Evolutionary conservation across 2,329 filamentous ascomycete genomes (phyloP).

Genomic region (Ceratocystis variospora): DNA sequence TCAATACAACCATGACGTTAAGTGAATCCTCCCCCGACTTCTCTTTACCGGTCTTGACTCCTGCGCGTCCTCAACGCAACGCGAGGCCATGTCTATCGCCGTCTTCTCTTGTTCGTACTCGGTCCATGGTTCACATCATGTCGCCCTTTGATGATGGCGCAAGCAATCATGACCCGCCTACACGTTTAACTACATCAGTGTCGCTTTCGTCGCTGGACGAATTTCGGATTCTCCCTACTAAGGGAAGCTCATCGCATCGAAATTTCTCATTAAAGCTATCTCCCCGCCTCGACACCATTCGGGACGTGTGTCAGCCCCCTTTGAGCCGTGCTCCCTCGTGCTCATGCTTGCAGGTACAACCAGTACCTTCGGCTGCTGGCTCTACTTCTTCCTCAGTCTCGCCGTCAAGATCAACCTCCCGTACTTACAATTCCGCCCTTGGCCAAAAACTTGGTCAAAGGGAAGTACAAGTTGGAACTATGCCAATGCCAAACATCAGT

Average conservation of each 20-base stretch:
- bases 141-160: neutral
- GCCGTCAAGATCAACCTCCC: neutral
- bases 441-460: neutral
- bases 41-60: neutral
- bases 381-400: neutral
- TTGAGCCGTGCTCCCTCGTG: neutral
- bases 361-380: neutral
- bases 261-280: slow-evolving; percentile 14
- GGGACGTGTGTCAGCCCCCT: neutral
- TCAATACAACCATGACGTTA: neutral
- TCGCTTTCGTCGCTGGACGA: slow-evolving; percentile 7
- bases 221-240: neutral
- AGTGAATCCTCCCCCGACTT: neutral
- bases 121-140: neutral
- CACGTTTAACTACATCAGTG: slow-evolving; percentile 4
- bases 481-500: neutral
- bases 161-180: neutral
- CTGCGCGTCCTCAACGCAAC: neutral
- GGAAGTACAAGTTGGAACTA: neutral
- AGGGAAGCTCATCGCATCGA: slow-evolving; percentile 4
- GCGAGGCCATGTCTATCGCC: neutral
- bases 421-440: neutral
- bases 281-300: neutral
- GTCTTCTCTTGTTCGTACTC: neutral
- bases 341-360: neutral